Evolutionary conservation across 305 asterid genomes (phyloP).

Genomic region (Solanum aculeatissimum): DNA sequence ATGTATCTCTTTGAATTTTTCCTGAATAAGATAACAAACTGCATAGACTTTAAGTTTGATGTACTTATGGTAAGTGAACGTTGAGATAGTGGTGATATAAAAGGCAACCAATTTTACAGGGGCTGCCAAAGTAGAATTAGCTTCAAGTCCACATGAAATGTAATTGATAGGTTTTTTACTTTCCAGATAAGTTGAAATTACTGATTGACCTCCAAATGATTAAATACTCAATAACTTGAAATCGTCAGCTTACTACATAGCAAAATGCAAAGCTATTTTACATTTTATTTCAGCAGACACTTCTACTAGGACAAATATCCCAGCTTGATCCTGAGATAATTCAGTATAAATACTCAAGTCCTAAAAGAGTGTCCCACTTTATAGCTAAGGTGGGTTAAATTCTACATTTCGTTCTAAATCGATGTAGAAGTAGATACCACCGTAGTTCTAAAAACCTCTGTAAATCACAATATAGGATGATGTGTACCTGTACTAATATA

Average conservation of each 20-base stretch:
- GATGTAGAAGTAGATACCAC: neutral
- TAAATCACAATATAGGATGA: neutral
- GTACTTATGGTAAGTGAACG: neutral
- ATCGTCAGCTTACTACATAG: neutral
- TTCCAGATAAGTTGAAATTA: neutral
- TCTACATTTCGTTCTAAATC: neutral
- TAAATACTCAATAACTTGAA: neutral
- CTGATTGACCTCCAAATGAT: neutral
- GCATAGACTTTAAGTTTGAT: too few relatives aligned
- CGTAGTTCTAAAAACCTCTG: neutral
- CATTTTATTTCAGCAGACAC: neutral
- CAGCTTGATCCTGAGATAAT: neutral
- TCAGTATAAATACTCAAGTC: neutral
- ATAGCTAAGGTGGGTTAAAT: neutral
- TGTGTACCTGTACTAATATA: conserved; percentile 17
- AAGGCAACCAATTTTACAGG: neutral
- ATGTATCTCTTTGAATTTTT: too few relatives aligned
- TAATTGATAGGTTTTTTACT: neutral
- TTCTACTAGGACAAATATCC: neutral
- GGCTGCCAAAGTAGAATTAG: neutral
- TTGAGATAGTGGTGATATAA: neutral
- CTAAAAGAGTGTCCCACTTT: neutral
- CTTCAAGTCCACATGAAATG: neutral
- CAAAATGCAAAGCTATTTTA: neutral
- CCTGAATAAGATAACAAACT: too few relatives aligned